Evolutionary conservation across 1,284 basidiomycete genomes (phyloP).

Genomic region (Apiotrichum mycotoxinovorans): DNA sequence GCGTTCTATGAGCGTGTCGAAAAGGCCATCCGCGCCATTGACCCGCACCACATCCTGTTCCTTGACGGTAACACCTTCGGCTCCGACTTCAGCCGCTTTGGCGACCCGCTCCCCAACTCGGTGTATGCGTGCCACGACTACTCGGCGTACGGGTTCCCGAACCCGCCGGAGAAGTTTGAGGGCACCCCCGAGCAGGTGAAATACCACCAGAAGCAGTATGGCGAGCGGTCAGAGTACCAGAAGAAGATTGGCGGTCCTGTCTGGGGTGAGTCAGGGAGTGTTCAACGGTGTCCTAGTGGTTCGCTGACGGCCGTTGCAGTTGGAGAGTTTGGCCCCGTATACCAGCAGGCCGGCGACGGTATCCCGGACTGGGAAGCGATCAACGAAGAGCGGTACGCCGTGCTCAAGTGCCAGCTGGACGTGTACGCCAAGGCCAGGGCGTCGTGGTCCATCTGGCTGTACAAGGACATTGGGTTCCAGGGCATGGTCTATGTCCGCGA

Average conservation of each 20-base stretch:
- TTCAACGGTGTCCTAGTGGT: too few relatives aligned
- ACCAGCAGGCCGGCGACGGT: conserved; percentile 29
- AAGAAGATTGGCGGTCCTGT: conserved; percentile 14
- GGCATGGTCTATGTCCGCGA: conserved; percentile 67
- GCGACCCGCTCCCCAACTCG: conserved; percentile 36
- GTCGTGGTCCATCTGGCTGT: conserved; percentile 82
- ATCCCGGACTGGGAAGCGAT: conserved; percentile 56
- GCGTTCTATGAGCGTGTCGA: conserved; percentile 63
- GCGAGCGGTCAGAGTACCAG: conserved; percentile 55
- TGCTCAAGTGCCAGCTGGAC: conserved; percentile 67
- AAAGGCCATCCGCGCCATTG: conserved; percentile 63
- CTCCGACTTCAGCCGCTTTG: conserved; percentile 68
- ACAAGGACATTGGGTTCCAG: conserved; percentile 79
- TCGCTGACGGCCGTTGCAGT: conserved; percentile 13
- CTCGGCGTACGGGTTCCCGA: conserved; percentile 61
- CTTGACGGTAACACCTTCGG: conserved; percentile 64
- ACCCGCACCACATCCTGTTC: conserved; percentile 59
- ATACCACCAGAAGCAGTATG: conserved; percentile 53
- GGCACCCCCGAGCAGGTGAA: conserved; percentile 55
- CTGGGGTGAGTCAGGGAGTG: conserved; percentile 17
- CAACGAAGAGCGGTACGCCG: conserved; percentile 63
- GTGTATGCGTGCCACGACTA: conserved; percentile 72
- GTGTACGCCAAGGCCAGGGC: conserved; percentile 59
- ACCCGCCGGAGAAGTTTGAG: conserved; percentile 55
- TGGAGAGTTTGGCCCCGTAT: conserved; percentile 59